phyloP scores from a whole-genome alignment of 2,329 filamentous ascomycete genomes.

The Colletotrichum sp. region DNA sequence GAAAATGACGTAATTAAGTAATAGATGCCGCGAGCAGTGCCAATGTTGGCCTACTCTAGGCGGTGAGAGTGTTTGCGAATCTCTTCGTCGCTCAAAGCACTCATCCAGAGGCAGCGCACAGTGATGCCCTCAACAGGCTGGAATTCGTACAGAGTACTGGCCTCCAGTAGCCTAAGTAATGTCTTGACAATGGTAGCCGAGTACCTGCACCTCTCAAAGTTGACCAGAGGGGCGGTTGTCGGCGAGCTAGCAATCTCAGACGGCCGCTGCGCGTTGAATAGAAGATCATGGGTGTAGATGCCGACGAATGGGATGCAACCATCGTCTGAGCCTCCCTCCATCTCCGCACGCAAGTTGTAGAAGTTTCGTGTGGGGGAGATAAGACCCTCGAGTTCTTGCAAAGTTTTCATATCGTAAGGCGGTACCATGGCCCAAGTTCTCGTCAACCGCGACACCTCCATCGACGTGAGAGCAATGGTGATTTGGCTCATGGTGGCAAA shows the following conservation, averaged over 20 bases:
- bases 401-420: conserved; percentile 65
- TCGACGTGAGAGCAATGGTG: conserved; percentile 76
- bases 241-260: conserved; percentile 74
- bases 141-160: conserved; percentile 76
- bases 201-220: conserved; percentile 82
- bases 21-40: not conserved
- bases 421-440: conserved; percentile 77
- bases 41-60: conserved; percentile 43
- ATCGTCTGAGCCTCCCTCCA: conserved; percentile 72
- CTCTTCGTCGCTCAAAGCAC: conserved; percentile 76
- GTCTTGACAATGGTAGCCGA: conserved; percentile 82
- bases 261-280: conserved; percentile 82
- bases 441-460: conserved; percentile 70
- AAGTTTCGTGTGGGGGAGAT: conserved; percentile 83
- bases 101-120: conserved; percentile 85
- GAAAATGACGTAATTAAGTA: not conserved
- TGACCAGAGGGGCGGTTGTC: conserved; percentile 72
- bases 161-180: conserved; percentile 77
- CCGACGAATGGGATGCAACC: conserved; percentile 87
- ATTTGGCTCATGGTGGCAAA: conserved; percentile 86
- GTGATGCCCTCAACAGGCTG: conserved; percentile 78
- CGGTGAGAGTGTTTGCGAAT: conserved; percentile 62
- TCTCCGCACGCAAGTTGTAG: conserved; percentile 76
- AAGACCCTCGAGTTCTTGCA: conserved; percentile 72
- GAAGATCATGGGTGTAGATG: conserved; percentile 82